A percentile compares a stretch with the other conserved stretches of the same genome.
phyloP scores from a whole-genome alignment of 2,329 filamentous ascomycete species.

The Rhinocladiella mackenziei region DNA sequence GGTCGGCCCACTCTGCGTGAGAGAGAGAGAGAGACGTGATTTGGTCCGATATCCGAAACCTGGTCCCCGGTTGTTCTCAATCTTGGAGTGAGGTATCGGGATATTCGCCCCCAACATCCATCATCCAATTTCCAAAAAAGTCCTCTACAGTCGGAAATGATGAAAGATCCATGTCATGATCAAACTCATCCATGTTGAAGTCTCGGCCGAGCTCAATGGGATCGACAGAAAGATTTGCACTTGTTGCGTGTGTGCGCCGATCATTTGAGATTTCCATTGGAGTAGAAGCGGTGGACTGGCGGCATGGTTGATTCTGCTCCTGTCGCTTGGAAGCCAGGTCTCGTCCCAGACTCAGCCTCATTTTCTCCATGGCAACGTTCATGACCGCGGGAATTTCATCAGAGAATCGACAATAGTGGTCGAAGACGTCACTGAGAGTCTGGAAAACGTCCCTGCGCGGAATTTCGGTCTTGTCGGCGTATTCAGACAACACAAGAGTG shows the following conservation, averaged over 20 bases:
- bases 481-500: not conserved
- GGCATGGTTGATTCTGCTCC: not conserved
- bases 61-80: not conserved
- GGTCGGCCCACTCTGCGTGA: conserved; percentile 23
- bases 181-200: conserved; percentile 1
- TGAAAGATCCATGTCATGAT: not conserved
- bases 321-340: not conserved
- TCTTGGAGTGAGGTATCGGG: not conserved
- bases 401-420: not conserved
- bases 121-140: conserved; percentile 1
- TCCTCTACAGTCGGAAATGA: conserved; percentile 1
- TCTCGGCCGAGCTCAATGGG: not conserved
- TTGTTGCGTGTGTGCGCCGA: not conserved
- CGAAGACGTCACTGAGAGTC: not conserved
- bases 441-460: not conserved
- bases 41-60: too few relatives aligned
- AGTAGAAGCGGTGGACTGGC: not conserved
- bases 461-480: not conserved
- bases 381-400: conserved; percentile 1
- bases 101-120: not conserved
- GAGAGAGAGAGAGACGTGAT: too few relatives aligned
- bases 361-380: not conserved
- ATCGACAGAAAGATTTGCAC: not conserved
- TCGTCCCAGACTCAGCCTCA: not conserved
- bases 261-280: not conserved